Evolutionary conservation across 2,329 filamentous ascomycete genomes (phyloP), one percentile per base, ranked within the genome.

Genomic region (Calonectria pseudoturangicola): DNA sequence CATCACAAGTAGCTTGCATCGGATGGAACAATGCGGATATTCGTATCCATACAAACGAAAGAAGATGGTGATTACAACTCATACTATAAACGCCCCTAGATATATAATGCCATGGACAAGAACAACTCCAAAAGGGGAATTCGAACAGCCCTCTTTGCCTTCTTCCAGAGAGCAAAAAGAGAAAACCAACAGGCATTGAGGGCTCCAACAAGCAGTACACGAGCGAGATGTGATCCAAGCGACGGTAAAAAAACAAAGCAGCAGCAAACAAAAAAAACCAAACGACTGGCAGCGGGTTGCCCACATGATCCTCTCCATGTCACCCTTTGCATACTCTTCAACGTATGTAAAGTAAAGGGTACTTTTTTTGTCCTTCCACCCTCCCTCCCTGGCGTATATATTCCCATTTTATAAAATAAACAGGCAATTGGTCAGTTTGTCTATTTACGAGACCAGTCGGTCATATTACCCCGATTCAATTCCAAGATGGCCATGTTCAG

Each of bases 61-160:
- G 73, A 76, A 71, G 50, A 73, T 76, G 71, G 36, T 79, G 69
- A 80, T 80, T 80, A 79, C 79, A 80, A 73, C 58, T 80, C 78
- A 77, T 80, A 80, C 73, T 78, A 77, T 64, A 48, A 79, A 80
- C 79, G 79, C 79, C 78, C 76, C 77, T 72, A 76, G 77, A 70
- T 5, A 33, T 33, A 33, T 76, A 65, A 79, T 79, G 78, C 78
- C 75, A 74, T 51, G 63, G 50, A 73, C 67, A 74, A 62, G 54
- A 79, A 67, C 70, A 80, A 70, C 74, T 71, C 78, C 78, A 73
- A 63, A 73, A 76, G 69, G 54, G 71, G 62, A 75, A 71, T 65
- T 66, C 62, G 62, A 69, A 69, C 68, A 69, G 73, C 47, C 68
- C 76, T 48, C 66, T 56, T 75, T 74, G 66, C 73, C 74, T 72